phyloP scores from a whole-genome alignment of 768 basidiomycete species.

The Leccinellum albellum region DNA sequence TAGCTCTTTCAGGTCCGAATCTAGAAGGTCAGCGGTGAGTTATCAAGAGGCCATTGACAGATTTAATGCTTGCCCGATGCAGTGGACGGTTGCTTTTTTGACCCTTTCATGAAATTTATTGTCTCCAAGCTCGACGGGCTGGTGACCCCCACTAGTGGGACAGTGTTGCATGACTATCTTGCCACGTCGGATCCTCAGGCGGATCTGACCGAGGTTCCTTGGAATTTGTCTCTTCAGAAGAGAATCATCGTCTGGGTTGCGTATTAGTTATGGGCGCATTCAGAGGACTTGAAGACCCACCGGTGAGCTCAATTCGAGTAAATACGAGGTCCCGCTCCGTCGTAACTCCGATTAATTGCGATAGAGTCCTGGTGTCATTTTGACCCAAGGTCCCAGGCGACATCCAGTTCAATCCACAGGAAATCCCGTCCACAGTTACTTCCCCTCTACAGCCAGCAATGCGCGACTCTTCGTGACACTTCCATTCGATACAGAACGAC shows the following conservation, averaged over 20 bases:
- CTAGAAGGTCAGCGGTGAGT: too few species aligned
- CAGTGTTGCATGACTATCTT: too few species aligned
- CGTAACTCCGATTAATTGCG: background rate
- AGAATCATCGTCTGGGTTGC: slow-evolving; percentile 18
- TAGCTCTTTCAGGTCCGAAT: too few species aligned
- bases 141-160: background rate
- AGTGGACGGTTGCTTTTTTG: background rate
- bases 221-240: slow-evolving; percentile 6
- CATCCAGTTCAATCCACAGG: background rate
- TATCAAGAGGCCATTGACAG: too few species aligned
- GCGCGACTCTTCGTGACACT: slow-evolving; percentile 1
- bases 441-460: background rate
- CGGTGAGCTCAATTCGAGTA: background rate
- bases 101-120: background rate
- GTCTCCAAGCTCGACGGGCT: background rate
- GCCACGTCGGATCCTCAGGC: slow-evolving; percentile 5
- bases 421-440: slow-evolving; percentile 10
- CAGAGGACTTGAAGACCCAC: background rate
- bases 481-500: slow-evolving; percentile 15
- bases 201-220: slow-evolving; percentile 16
- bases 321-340: background rate
- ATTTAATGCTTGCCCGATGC: too few species aligned
- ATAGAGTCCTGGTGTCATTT: background rate
- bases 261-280: background rate
- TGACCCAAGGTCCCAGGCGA: background rate